These are phyloP conservation scores for Paraglomus occultum DNA, from an alignment of 192 early-diverging fungal genomes.

Conservation along the genomic window DNA sequence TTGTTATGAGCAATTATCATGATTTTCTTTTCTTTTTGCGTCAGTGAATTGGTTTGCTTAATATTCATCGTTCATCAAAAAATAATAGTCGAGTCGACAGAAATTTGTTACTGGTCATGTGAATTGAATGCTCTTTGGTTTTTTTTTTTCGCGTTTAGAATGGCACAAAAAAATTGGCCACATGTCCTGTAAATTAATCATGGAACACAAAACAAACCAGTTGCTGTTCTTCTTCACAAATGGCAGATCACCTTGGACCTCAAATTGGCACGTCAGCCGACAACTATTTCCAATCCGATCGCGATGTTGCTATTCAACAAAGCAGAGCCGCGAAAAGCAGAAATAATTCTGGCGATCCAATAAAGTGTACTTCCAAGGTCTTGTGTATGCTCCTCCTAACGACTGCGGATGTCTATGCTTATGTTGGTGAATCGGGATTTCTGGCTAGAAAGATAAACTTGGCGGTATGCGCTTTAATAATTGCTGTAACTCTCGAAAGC, in stretches of 20 bases:
- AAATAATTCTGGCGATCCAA: slow-evolving; percentile 58
- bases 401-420: slow-evolving; percentile 44
- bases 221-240: too few relatives aligned
- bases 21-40: too few relatives aligned
- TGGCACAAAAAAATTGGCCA: too few relatives aligned
- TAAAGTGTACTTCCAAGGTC: slow-evolving; percentile 61
- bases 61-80: too few relatives aligned
- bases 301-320: slow-evolving; percentile 55
- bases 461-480: slow-evolving; percentile 38
- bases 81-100: too few relatives aligned
- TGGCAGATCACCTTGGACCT: slow-evolving; percentile 40
- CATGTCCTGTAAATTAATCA: too few relatives aligned
- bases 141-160: too few relatives aligned
- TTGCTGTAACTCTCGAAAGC: neutral
- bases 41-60: too few relatives aligned
- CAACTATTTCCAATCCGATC: slow-evolving; percentile 76
- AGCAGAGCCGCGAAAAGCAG: slow-evolving; percentile 54
- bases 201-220: too few relatives aligned
- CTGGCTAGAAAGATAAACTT: slow-evolving; percentile 66
- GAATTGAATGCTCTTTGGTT: too few relatives aligned
- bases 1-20: too few relatives aligned
- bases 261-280: slow-evolving; percentile 57
- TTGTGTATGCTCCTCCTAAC: slow-evolving; percentile 46
- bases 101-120: too few relatives aligned
- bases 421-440: slow-evolving; percentile 72